Conservation (phyloP, 2,329 filamentous ascomycete species). For the Trematosphaeria pertusa region DNA sequence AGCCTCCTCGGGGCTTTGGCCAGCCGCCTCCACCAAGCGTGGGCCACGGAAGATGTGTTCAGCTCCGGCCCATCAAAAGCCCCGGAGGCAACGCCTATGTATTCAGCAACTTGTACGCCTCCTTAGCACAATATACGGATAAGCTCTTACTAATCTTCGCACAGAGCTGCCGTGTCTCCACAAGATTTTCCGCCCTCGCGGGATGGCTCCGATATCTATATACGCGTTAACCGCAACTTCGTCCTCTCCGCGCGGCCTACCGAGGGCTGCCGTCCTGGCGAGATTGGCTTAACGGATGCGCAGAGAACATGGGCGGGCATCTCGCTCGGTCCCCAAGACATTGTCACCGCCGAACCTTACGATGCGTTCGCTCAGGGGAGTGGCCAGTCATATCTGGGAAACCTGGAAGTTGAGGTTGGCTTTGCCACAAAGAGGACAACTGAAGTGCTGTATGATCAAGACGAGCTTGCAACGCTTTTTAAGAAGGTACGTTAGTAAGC, state of each 20-base stretch:
- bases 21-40: conserved; percentile 31
- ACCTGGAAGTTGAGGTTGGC: conserved; percentile 82
- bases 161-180: conserved; percentile 78
- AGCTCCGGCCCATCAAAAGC: conserved; percentile 58
- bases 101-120: conserved; percentile 54
- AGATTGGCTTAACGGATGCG: conserved; percentile 83
- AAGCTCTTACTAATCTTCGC: conserved; percentile 13
- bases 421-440: conserved; percentile 83
- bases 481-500: conserved; percentile 53
- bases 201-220: conserved; percentile 75
- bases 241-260: conserved; percentile 81
- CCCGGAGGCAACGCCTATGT: conserved; percentile 60
- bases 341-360: conserved; percentile 74
- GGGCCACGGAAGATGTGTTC: conserved; percentile 37
- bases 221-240: conserved; percentile 75
- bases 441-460: conserved; percentile 82
- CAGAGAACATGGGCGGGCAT: conserved; percentile 89
- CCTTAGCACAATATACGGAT: neutral
- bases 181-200: conserved; percentile 77
- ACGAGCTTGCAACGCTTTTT: conserved; percentile 71
- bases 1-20: conserved; percentile 33
- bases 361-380: conserved; percentile 78
- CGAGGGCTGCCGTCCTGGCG: conserved; percentile 73
- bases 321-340: conserved; percentile 71
- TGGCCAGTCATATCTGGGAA: conserved; percentile 76